Conservation (phyloP, 2,329 filamentous ascomycete species). For the Parascedosporium putredinis region DNA sequence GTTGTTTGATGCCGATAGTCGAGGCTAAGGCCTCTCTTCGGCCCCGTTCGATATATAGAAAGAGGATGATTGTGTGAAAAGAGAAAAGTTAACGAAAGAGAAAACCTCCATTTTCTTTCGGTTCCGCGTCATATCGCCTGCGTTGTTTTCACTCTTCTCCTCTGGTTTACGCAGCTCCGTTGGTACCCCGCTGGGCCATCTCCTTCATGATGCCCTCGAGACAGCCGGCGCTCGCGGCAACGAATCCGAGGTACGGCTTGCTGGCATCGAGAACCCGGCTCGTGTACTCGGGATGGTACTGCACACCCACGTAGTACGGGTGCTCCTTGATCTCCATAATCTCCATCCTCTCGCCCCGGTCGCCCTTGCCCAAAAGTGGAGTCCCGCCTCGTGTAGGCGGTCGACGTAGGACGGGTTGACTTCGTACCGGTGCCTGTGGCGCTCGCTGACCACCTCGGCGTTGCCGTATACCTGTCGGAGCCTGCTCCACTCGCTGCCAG, state of each 20-base stretch:
- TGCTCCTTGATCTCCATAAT: conserved; percentile 74
- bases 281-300: conserved; percentile 83
- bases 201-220: conserved; percentile 34
- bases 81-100: too few species aligned
- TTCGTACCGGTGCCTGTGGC: conserved; percentile 84
- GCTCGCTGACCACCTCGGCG: conserved; percentile 49
- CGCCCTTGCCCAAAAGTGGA: conserved; percentile 74
- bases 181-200: conserved; percentile 13
- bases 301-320: conserved; percentile 72
- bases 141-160: neutral
- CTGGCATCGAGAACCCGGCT: conserved; percentile 64
- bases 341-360: conserved; percentile 70
- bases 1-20: too few species aligned
- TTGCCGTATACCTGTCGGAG: conserved; percentile 65
- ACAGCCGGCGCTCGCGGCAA: conserved; percentile 65
- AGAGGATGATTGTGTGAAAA: too few species aligned
- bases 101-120: too few species aligned
- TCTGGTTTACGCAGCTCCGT: neutral
- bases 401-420: conserved; percentile 74
- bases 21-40: too few species aligned
- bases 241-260: conserved; percentile 67
- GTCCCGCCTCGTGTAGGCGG: conserved; percentile 54
- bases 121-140: neutral
- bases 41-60: too few species aligned
- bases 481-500: conserved; percentile 65